A percentile compares a stretch with the other conserved stretches of the same genome.
These are phyloP conservation scores for Mitragyna speciosa DNA, from an alignment of 257 asterid genomes.

Conservation along the genomic window DNA sequence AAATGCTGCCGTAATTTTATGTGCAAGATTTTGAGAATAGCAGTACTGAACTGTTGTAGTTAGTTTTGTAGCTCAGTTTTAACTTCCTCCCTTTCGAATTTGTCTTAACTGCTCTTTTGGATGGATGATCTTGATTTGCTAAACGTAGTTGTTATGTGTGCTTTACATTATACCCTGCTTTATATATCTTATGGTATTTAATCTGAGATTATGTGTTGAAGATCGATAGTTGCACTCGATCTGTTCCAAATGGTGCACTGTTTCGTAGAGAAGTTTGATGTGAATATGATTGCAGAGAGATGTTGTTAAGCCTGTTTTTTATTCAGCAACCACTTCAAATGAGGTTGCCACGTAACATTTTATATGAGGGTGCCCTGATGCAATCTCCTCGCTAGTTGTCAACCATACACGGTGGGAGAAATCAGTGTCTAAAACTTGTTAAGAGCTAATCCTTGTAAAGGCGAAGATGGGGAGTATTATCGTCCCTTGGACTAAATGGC, in stretches of 20 bases:
- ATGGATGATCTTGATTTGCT: neutral
- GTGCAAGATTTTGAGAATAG: neutral
- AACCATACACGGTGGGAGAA: neutral
- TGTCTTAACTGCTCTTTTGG: neutral
- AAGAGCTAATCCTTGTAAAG: neutral
- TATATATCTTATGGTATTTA: neutral
- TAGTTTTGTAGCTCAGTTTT: neutral
- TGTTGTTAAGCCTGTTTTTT: neutral
- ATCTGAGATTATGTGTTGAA: neutral
- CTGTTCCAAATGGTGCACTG: neutral
- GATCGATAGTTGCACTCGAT: neutral
- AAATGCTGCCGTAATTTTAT: constrained; percentile 12
- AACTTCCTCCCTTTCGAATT: neutral
- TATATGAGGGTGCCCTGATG: too few relatives aligned
- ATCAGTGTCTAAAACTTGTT: neutral
- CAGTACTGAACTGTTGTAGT: neutral
- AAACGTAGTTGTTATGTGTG: neutral
- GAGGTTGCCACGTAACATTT: neutral
- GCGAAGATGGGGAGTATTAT: neutral
- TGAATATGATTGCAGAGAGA: neutral
- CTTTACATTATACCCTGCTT: neutral
- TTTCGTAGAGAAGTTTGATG: neutral
- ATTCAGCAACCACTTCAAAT: neutral
- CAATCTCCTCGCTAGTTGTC: too few relatives aligned
- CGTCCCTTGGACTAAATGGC: too few relatives aligned